These are phyloP conservation scores for Heliamphora pulchella DNA, from an alignment of 179 eudicot species.

Conservation along the genomic window DNA sequence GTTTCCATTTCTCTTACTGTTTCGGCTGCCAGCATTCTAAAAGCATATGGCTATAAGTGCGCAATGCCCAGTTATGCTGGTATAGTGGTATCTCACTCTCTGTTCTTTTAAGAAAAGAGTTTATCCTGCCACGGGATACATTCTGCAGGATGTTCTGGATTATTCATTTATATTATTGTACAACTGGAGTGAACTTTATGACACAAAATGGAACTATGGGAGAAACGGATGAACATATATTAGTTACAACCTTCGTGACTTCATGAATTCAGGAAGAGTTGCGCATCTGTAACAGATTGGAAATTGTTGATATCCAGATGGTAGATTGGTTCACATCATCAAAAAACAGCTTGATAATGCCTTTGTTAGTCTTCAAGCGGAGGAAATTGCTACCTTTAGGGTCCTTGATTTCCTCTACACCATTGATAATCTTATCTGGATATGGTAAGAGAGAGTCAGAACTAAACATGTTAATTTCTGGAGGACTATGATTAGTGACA, in stretches of 20 bases:
- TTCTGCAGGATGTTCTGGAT: neutral
- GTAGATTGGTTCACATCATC: conserved; percentile 30
- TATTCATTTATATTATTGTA: neutral
- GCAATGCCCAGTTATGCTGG: too few species aligned
- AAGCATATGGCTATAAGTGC: too few species aligned
- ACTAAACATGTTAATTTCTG: neutral
- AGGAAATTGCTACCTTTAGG: conserved; percentile 18
- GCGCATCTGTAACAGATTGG: conserved; percentile 23
- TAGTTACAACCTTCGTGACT: neutral
- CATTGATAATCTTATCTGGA: conserved; percentile 28
- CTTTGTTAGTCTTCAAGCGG: conserved; percentile 29
- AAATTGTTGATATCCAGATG: conserved; percentile 28
- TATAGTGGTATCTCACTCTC: too few species aligned
- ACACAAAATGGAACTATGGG: neutral
- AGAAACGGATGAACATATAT: neutral
- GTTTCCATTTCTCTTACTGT: too few species aligned
- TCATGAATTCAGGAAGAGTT: conserved; percentile 14
- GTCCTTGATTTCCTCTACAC: conserved; percentile 20
- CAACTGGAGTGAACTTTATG: conserved; percentile 2
- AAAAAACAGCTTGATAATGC: conserved; percentile 30
- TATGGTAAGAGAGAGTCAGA: conserved; percentile 10
- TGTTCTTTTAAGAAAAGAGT: neutral
- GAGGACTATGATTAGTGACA: too few species aligned
- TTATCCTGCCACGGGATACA: too few species aligned
- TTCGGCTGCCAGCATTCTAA: neutral